A percentile compares a stretch with the other conserved stretches of the same genome.
phyloP scores from a whole-genome alignment of 176 grass and related monocot species.

The Miscanthus lutarioriparius region DNA sequence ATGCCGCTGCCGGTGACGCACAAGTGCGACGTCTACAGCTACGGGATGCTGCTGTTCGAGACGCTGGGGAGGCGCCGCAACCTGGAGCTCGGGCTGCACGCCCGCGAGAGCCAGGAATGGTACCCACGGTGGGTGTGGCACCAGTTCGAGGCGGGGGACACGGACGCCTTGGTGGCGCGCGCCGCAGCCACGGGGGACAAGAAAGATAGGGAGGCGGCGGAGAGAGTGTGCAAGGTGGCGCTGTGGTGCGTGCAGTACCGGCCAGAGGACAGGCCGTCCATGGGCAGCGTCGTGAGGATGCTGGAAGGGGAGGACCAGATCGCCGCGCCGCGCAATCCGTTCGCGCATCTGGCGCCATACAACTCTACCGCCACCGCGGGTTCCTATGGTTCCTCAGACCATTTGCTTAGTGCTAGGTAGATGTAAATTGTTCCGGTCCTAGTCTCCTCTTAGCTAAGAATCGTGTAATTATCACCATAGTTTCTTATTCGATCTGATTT shows the following conservation, averaged over 20 bases:
- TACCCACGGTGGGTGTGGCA: slow-evolving; percentile 66
- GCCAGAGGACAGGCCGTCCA: slow-evolving; percentile 56
- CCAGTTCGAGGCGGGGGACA: slow-evolving; percentile 40
- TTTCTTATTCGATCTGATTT: too few species aligned
- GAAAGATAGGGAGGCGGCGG: slow-evolving; percentile 43
- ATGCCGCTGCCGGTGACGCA: slow-evolving; percentile 63
- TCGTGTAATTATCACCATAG: background rate
- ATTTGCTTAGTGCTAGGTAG: background rate
- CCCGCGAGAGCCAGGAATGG: slow-evolving; percentile 64
- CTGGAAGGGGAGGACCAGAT: slow-evolving; percentile 69
- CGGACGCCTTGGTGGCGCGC: slow-evolving; percentile 22
- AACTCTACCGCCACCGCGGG: too few species aligned
- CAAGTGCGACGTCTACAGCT: slow-evolving; percentile 80
- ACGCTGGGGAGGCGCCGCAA: slow-evolving; percentile 62
- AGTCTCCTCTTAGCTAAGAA: background rate
- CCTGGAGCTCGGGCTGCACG: slow-evolving; percentile 40
- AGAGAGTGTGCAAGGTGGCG: slow-evolving; percentile 64
- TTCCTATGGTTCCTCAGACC: slow-evolving; percentile 1
- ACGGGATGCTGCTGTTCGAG: slow-evolving; percentile 77
- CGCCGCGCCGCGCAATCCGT: slow-evolving; percentile 45
- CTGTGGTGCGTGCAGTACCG: slow-evolving; percentile 77
- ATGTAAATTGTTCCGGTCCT: background rate
- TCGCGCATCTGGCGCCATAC: slow-evolving; percentile 38
- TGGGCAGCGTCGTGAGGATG: slow-evolving; percentile 68
- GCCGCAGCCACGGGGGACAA: background rate